Base-by-base conservation (phyloP, 257 asterid genomes). In the Datura wrightii region DNA sequence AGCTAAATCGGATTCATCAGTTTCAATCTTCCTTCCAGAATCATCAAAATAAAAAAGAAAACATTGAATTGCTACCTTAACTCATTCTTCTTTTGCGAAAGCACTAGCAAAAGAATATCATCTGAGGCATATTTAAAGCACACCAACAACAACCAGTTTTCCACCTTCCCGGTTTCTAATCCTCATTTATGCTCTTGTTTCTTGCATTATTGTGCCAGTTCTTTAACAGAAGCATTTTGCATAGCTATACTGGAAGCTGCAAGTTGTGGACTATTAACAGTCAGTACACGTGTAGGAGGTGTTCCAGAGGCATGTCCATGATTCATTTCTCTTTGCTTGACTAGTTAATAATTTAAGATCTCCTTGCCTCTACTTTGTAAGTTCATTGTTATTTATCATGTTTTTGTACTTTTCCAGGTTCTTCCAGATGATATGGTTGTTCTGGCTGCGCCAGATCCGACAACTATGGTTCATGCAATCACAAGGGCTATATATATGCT, bases 211-310 rank as follows among this genome's bases (percentile, higher is more conserved):
- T 59, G 80, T 69, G 53, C 62, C 93, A 97, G 98, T 88, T 97
- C 99, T 58, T 92, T 97, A 86, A 97, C 98, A 76, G 99, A 97
- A 90, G 79, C 79, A 69, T 69, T 69, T 69, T 69, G 79, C 79
- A 69, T 69, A 6, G 79, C 79, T 41, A 69, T 95, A 88, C 84
- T 97, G 89, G 99, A 97, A 89, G 99, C 98, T 85, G 98, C 98
- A 87, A 97, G 97, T 88, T 95, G 98, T 87, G 99, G 99, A 87
- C 86, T 97, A 89, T 85, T 97, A 91, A 95, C 99, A 76, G 99
- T 97, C 93, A 95, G 98, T 85, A 97, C 99, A 85, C 96, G 97
- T 44, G 99, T 97, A 39, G 98, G 99, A 86, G 99, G 99, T 82
- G 99, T 97, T 87, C 99, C 98, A 67, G 98, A 97, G 98, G 99